These are phyloP conservation scores for Paspalum notatum DNA, from an alignment of 176 grass and related monocot genomes.

Conservation along the genomic window DNA sequence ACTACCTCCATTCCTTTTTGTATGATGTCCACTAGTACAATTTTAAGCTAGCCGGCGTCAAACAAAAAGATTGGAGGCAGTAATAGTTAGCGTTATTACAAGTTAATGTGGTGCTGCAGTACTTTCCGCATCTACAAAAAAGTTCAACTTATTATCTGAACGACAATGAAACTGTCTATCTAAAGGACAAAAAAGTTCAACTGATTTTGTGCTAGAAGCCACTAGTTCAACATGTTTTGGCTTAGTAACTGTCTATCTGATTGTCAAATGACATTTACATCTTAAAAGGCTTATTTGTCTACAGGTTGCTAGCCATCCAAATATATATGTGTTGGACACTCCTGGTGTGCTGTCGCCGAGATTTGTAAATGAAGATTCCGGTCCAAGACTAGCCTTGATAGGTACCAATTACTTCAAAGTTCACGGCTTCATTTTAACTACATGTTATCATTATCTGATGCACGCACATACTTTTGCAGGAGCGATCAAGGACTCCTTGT, in stretches of 20 bases:
- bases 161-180: not conserved
- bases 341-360: slow-evolving; percentile 62
- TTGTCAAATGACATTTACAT: slow-evolving; percentile 26
- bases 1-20: not conserved
- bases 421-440: slow-evolving; percentile 8
- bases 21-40: no score
- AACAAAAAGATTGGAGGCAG: no score
- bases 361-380: slow-evolving; percentile 46
- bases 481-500: slow-evolving; percentile 64
- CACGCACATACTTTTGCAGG: slow-evolving; percentile 44
- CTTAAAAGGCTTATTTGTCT: not conserved
- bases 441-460: slow-evolving; percentile 33
- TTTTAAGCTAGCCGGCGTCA: no score
- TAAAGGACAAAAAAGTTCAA: not conserved
- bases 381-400: slow-evolving; percentile 59
- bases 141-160: not conserved
- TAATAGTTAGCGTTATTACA: not conserved
- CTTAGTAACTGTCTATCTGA: not conserved
- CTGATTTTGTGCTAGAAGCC: not conserved
- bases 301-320: slow-evolving; percentile 77
- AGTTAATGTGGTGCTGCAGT: not conserved
- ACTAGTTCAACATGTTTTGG: not conserved
- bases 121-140: not conserved
- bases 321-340: slow-evolving; percentile 77
- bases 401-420: slow-evolving; percentile 48